Conservation (phyloP, 2,329 filamentous ascomycete genomes). For the Apiospora rasikravindrae region DNA sequence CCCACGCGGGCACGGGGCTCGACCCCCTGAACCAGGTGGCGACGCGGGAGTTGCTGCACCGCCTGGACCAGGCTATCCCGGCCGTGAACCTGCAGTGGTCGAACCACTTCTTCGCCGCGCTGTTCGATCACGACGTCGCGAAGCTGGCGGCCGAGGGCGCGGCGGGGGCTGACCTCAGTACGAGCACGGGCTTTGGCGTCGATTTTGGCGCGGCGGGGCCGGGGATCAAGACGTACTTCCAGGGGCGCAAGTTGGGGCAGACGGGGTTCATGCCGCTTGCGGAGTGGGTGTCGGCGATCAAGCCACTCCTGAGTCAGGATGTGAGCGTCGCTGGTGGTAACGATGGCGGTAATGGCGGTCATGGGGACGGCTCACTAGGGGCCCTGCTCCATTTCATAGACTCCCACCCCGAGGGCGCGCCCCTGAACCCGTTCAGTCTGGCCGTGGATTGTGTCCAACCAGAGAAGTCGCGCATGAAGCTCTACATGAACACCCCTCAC, state of each 20-base stretch:
- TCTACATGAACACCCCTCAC: slow-evolving; percentile 25
- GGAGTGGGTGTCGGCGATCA: slow-evolving; percentile 14
- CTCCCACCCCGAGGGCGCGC: too few species aligned
- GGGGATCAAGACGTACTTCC: slow-evolving; percentile 22
- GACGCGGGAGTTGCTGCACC: slow-evolving; percentile 20
- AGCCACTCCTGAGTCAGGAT: too few species aligned
- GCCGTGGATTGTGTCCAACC: slow-evolving; percentile 22
- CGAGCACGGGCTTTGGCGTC: slow-evolving; percentile 7
- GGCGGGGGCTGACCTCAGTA: slow-evolving; percentile 13
- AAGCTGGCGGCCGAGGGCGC: slow-evolving; percentile 17
- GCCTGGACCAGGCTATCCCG: slow-evolving; percentile 15
- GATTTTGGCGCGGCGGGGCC: slow-evolving; percentile 19
- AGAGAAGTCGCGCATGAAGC: slow-evolving; percentile 23
- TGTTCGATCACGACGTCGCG: slow-evolving; percentile 22
- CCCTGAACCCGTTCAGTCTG: slow-evolving; percentile 22
- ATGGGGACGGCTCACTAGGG: too few species aligned
- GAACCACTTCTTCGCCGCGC: slow-evolving; percentile 22
- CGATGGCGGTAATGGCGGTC: too few species aligned
- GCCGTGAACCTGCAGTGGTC: slow-evolving; percentile 19
- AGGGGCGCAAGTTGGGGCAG: slow-evolving; percentile 17
- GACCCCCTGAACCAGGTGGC: slow-evolving; percentile 21
- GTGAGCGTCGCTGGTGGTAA: too few species aligned
- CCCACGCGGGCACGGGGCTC: slow-evolving; percentile 14
- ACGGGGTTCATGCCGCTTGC: slow-evolving; percentile 8
- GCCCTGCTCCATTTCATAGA: too few species aligned